Evolutionary conservation across 1,139 yeast genomes (phyloP), one percentile per base, ranked within the genome.

Genomic region (Pneumocystis carinii): DNA sequence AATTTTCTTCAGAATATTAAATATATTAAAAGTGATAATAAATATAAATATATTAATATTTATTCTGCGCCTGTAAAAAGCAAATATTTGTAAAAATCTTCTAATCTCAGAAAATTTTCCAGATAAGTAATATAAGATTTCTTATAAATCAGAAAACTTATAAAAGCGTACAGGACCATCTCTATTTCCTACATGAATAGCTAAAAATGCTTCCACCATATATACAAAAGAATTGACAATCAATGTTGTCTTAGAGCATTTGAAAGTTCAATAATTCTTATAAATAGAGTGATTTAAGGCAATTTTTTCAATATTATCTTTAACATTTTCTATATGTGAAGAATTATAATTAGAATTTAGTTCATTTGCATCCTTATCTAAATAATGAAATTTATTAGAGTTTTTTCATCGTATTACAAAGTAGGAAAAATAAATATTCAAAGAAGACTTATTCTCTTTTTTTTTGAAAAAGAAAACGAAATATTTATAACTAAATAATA

Each of bases 51-150:
- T 32, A 15, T 19, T 37, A 41, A 41, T 41, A 41, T 29, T 17
- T 41, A 90, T 69, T 82, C 79, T 3, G 97, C 90, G n/a, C 98
- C 98, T 96, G 92, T 89, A 73, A 92, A 92, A 66, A 92, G 77
- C 68, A 92, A 78, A 75, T 92, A 98, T 76, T 92, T 98, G 75
- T 97, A 89, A 74, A 92, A 92, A 75, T 92, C 98, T 1, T 98
- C 98, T 66, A 92, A 77, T 0, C 98, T 98, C 1, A 90, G 86
- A 38, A 89, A 74, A 36, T 79, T 77, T 62, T 80, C 78, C 24
- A 19, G 19, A 41, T 7, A 32, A 5, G 24, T 1, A 17, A 7
- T 41, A 41, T 41, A 41, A 17, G 27, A 5, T 5, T 15, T 5
- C 10, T 41, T 17, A 41, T 41, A 17, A 41, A 41, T 5, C 14